Evolutionary conservation across 164 flowering plant genomes (phyloP), one percentile per base, ranked within the genome.

Genomic region (Sextonia rubra): DNA sequence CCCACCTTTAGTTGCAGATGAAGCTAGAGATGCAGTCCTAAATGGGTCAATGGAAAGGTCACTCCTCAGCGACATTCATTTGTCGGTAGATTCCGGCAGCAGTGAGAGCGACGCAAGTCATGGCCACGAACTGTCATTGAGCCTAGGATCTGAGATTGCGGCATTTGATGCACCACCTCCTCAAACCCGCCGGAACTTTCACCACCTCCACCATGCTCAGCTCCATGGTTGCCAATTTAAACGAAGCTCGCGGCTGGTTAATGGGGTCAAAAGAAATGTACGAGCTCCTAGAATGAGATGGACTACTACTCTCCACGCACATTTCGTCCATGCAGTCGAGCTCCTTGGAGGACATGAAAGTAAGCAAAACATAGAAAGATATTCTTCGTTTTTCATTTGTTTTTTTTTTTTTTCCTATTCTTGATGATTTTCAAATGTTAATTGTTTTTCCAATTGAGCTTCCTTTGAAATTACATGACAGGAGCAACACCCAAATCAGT

Each of bases 301-400:
- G 99, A 92, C 99, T 70, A 77, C 97, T 1, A 95, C 97, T 26
- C 92, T 94, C 20, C 98, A 92, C 70, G 92, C 98, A 56, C 97
- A 91, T 79, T 95, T 95, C 64, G 93, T 92, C 64, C 99, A 93
- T 62, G 96, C 98, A 0, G 98, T 95, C 27, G 93, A 91, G 87
- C 94, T 95, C 48, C 97, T 95, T 29, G 99, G 99, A 4, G 99
- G 99, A 70, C 98, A 95, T 86, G 98, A 92, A 77, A 88, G 99
- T 94, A 90, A 76, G 81, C 14, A 60, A 14, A 47, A 47, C 26
- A 60, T 6, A 25, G 12, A 62, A 25, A 6, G 22, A 60, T 18
- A 60, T 18, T 64, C 27, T 27, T 27, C 8, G 17, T 27, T n/a
- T 44, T 27, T 67, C 14, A 17, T 68, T 30, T 67, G 62, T 47